phyloP scores from a whole-genome alignment of 352 stramenopile species.

The Phytopythium mirpurense region DNA sequence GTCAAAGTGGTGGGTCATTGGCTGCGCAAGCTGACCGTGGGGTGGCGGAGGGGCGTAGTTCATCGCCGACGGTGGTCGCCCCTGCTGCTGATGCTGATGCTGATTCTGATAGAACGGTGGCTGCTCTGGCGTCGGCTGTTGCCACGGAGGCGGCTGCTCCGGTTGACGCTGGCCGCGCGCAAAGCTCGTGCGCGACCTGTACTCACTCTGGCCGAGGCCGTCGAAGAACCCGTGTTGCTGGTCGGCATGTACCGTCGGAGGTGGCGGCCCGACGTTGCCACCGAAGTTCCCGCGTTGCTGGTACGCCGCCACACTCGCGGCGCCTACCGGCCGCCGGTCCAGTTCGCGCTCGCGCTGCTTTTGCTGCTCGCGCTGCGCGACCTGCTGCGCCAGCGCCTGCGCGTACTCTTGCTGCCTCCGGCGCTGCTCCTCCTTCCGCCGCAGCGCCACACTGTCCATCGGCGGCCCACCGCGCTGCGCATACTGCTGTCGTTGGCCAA shows the following conservation, averaged over 20 bases:
- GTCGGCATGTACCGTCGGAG: background rate
- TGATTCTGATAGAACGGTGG: slow-evolving; percentile 6
- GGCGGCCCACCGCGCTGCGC: slow-evolving; percentile 20
- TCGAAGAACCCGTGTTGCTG: slow-evolving; percentile 25
- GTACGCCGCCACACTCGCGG: background rate
- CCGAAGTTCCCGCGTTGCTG: background rate
- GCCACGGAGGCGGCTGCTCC: slow-evolving; percentile 9
- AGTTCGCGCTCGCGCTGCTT: slow-evolving; percentile 36
- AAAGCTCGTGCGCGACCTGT: slow-evolving; percentile 28
- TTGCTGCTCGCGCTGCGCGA: slow-evolving; percentile 45
- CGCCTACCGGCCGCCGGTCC: slow-evolving; percentile 13
- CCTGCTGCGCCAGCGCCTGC: slow-evolving; percentile 46
- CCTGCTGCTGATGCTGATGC: slow-evolving; percentile 1
- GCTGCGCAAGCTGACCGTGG: background rate
- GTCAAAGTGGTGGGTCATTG: background rate
- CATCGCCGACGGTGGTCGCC: slow-evolving; percentile 1
- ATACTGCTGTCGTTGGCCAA: slow-evolving; percentile 19
- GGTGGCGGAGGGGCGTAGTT: background rate
- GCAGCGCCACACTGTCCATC: slow-evolving; percentile 15
- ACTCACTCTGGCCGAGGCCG: slow-evolving; percentile 38
- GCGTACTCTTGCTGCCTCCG: slow-evolving; percentile 52
- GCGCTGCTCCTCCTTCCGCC: slow-evolving; percentile 46
- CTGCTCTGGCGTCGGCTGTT: slow-evolving; percentile 8
- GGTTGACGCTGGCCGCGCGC: slow-evolving; percentile 31
- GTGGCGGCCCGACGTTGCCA: slow-evolving; percentile 2